Evolutionary conservation across 2,329 filamentous ascomycete genomes (phyloP), one percentile per base, ranked within the genome.

Genomic region (Gnomoniopsis sp.): DNA sequence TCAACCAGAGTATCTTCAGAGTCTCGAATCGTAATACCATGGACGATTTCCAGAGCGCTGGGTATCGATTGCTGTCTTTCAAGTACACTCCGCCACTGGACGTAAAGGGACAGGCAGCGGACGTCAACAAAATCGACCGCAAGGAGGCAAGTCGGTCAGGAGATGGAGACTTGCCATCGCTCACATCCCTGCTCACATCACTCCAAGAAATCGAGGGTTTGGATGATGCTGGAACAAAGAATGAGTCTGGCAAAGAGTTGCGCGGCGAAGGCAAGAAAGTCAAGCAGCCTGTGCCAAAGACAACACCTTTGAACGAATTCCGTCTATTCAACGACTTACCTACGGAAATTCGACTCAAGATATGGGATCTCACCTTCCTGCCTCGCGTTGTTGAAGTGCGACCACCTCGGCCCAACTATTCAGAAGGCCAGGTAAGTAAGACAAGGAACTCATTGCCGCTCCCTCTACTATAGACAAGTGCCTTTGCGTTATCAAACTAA

Each of bases 311-410:
- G 3, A n/a, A 49, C 17, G 7, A 47, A 21, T 74, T 75, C 46
- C 61, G 60, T 3, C 49, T 57, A 11, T 75, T 75, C 47, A 63
- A 65, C 12, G 53, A 62, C 7, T 64, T 75, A 1, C 73, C 73
- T 14, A 55, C 71, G 6, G 72, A 75, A 60, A 62, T 75, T 23
- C 70, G 73, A 38, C 64, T 73, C 58, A 66, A 69, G 51, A 70
- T 75, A 52, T 75, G 72, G 72, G 57, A 66, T 21, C 59, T 65
- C 36, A 70, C 72, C 3, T 70, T 74, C 49, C 48, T 63, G 14
- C 69, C 70, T 1, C 71, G 72, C 23, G 67, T 69, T 26, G 62
- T 75, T 36, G 72, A 71, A 61, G 59, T 75, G 23, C 72, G 74
- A 61, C 66, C 66, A 12, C 67, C 66, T 26, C 65, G 65, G 44